These are phyloP conservation scores for Actinomortierella ambigua DNA, from an alignment of 371 early-diverging fungal species.

Conservation along the genomic window DNA sequence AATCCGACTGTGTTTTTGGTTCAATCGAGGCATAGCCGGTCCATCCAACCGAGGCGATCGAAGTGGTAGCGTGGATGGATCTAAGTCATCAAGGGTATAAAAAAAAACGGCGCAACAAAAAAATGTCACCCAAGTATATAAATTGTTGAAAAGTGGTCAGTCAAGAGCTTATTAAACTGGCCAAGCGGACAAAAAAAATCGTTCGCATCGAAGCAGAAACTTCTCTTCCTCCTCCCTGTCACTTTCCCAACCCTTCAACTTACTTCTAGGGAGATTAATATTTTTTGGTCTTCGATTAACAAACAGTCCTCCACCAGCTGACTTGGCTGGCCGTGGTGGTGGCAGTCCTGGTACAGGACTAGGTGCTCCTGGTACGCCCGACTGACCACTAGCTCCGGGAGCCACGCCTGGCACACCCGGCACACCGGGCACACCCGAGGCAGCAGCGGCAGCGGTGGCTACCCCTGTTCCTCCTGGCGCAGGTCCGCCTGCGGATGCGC, in stretches of 20 bases:
- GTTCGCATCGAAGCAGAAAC: too few species aligned
- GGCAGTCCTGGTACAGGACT: background rate
- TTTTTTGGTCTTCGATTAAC: constrained; percentile 27
- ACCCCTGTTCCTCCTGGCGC: constrained; percentile 1
- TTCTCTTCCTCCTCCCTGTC: too few species aligned
- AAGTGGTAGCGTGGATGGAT: constrained; percentile 27
- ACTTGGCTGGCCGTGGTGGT: constrained; percentile 27
- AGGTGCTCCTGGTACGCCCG: constrained; percentile 5
- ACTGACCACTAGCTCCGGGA: background rate
- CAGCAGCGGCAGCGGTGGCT: background rate
- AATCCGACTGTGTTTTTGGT: constrained; percentile 32
- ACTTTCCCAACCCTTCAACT: too few species aligned
- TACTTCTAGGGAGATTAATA: constrained; percentile 33
- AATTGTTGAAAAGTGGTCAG: too few species aligned
- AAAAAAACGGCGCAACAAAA: background rate
- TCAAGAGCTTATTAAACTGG: too few species aligned
- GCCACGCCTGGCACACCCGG: constrained; percentile 5
- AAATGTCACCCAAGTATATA: background rate
- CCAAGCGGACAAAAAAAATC: too few species aligned
- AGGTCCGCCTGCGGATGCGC: background rate
- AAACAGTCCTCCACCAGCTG: constrained; percentile 27
- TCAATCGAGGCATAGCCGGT: constrained; percentile 29
- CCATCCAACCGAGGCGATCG: constrained; percentile 31
- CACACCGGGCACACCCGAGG: background rate
- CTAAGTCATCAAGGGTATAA: constrained; percentile 3